Conservation (phyloP, 192 early-diverging fungal species). For the Mortierella antarctica region DNA sequence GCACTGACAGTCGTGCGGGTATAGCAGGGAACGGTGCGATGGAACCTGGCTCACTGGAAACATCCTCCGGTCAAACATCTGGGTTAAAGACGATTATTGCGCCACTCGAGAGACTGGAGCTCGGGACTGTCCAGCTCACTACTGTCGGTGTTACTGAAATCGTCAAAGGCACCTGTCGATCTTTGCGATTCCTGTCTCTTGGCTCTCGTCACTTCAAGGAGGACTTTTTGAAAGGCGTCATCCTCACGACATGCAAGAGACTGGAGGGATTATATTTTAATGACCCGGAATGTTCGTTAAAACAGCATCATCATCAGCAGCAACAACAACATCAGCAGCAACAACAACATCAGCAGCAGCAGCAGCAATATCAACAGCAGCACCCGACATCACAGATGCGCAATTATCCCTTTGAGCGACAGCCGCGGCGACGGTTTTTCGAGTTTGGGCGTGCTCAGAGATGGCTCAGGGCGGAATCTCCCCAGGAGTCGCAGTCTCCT, state of each 20-base stretch:
- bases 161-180: constrained; percentile 3
- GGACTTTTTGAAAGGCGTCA: constrained; percentile 18
- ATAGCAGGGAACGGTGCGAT: not conserved
- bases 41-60: not conserved
- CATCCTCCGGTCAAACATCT: not conserved
- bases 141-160: constrained; percentile 25
- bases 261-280: constrained; percentile 28
- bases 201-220: constrained; percentile 40
- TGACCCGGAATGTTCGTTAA: not conserved
- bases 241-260: constrained; percentile 18
- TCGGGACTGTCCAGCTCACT: constrained; percentile 27
- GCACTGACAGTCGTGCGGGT: not conserved
- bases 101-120: constrained; percentile 37
- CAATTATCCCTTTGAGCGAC: not conserved
- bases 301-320: constrained; percentile 1
- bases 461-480: not conserved
- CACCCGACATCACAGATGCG: not conserved
- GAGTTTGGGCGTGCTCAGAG: constrained; percentile 5
- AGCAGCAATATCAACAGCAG: not conserved
- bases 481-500: not conserved
- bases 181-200: constrained; percentile 27
- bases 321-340: constrained; percentile 6
- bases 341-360: not conserved
- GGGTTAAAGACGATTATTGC: constrained; percentile 18
- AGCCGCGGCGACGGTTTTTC: constrained; percentile 11